These are phyloP conservation scores for Globisporangium orthogonon DNA, from an alignment of 352 stramenopile species.

Conservation along the genomic window DNA sequence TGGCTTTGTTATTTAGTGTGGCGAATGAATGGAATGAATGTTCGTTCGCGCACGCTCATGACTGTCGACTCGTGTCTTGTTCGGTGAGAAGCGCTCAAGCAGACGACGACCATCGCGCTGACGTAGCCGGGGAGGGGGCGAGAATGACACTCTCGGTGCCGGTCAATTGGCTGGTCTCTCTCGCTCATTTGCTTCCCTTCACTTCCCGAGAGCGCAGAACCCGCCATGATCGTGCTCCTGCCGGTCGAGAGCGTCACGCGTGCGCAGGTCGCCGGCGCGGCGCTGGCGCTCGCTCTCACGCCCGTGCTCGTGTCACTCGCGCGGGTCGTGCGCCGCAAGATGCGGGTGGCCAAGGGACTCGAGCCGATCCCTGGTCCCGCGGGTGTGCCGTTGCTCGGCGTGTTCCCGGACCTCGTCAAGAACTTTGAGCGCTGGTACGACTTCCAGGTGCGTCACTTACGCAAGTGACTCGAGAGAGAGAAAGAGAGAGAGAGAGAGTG, in stretches of 20 bases:
- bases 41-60: no score
- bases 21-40: no score
- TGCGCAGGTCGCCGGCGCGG: background rate
- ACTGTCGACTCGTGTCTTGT: no score
- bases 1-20: no score
- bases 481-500: background rate
- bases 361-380: slow-evolving; percentile 7
- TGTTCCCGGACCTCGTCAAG: slow-evolving; percentile 7
- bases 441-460: slow-evolving; percentile 5
- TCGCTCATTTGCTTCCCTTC: no score
- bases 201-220: no score
- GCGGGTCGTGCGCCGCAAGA: slow-evolving; percentile 4
- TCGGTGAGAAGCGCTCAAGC: no score
- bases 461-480: background rate
- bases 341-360: slow-evolving; percentile 7
- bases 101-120: no score
- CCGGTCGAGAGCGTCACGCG: background rate
- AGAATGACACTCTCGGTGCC: no score
- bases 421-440: slow-evolving; percentile 14
- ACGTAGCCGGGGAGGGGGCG: no score
- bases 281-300: slow-evolving; percentile 2
- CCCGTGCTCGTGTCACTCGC: background rate
- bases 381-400: slow-evolving; percentile 6
- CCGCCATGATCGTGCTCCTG: background rate
- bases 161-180: no score